phyloP scores from a whole-genome alignment of 345 rosid genomes.

The Angophora floribunda region DNA sequence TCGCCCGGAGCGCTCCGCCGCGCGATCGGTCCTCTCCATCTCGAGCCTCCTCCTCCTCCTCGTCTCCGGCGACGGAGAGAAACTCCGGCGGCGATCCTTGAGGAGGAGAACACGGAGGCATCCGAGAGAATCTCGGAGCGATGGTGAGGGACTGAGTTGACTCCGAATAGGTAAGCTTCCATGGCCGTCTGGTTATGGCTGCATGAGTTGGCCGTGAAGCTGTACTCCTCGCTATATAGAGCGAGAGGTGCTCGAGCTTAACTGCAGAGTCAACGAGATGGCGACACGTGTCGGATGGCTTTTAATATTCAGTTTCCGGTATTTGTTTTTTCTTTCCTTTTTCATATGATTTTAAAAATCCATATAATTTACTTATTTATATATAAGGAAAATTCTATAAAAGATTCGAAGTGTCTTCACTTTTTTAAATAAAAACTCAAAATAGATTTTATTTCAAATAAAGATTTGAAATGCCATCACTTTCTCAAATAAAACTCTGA shows the following conservation, averaged over 20 bases:
- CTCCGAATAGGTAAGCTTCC: not conserved
- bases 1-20: not conserved
- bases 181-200: not conserved
- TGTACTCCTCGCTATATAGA: not conserved
- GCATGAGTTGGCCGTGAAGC: too few relatives aligned
- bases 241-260: not conserved
- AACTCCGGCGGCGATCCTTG: not conserved
- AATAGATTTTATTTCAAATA: too few relatives aligned
- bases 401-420: too few relatives aligned
- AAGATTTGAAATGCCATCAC: too few relatives aligned
- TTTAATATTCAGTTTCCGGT: not conserved
- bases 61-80: not conserved
- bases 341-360: too few relatives aligned
- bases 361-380: too few relatives aligned
- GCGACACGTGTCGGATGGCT: not conserved
- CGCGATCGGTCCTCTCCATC: not conserved
- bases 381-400: too few relatives aligned
- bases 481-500: too few relatives aligned
- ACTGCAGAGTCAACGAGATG: not conserved
- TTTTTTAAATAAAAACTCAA: too few relatives aligned
- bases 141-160: not conserved
- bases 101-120: not conserved
- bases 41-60: not conserved
- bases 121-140: not conserved
- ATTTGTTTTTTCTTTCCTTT: not conserved